Evolutionary conservation across 441 rosid genomes (phyloP), one percentile per base, ranked within the genome.

Genomic region (Euphorbia schlechtendalii): DNA sequence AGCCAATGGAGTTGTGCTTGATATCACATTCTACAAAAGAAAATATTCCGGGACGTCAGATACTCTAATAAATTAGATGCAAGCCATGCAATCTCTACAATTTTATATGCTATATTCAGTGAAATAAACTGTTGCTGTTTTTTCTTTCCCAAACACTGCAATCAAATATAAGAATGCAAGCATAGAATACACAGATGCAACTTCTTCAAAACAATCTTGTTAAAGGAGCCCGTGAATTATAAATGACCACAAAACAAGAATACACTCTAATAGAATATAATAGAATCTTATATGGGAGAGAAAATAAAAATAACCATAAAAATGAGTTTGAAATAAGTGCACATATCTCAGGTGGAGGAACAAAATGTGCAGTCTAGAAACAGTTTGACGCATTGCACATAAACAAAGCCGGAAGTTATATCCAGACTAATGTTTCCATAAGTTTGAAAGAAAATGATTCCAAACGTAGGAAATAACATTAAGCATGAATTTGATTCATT

Each of bases 1-100:
- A 43, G 77, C 71, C 61, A 48, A 73, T 58, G 59, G 82, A 68
- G 73, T 45, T 41, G 79, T 46, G 34, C 68, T 64, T 12, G 78
- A 57, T 56, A 52, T 71, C 25, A 64, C 51, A 55, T 64, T 53
- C 85, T 81, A 76, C 70, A 66, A 32, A 49, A 41, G 59, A n/a
- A 17, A 61, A 59, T 48, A 38, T 46, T 32, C 41, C 52, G 46
- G 54, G 32, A 32, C n/a, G n/a, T n/a, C 18, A 8, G 8, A 57
- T 28, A 61, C 3, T 17, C 45, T 52, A 32, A 20, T 60, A 11
- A 53, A 68, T 27, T 56, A 69, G 51, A 24, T 40, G 17, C 56
- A 66, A 15, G 30, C 1, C 18, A 22, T 22, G 30, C n/a, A 40
- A 20, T 49, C 27, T 1, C n/a, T 17, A 38, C 38, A 38, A 54